phyloP scores from a whole-genome alignment of 179 eudicot genomes.

The Beta corolliflora region DNA sequence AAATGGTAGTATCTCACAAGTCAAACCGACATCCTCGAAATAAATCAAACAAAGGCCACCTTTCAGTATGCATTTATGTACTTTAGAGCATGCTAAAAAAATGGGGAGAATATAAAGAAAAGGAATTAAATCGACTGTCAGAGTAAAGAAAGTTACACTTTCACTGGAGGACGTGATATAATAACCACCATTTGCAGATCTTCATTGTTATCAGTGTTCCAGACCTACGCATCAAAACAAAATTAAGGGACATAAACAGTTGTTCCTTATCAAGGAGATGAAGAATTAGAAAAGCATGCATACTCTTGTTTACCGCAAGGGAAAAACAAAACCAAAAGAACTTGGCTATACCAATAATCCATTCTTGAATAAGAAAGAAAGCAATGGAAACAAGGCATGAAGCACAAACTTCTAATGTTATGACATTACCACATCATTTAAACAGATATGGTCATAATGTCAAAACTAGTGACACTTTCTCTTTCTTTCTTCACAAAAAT shows the following conservation, averaged over 20 bases:
- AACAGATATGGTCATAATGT: neutral
- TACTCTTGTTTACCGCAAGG: neutral
- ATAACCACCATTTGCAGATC: slow-evolving; percentile 75
- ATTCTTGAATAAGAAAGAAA: neutral
- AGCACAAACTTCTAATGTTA: neutral
- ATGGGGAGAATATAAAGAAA: neutral
- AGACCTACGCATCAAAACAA: slow-evolving; percentile 44
- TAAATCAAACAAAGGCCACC: neutral
- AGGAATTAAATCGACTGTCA: neutral
- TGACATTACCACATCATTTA: neutral
- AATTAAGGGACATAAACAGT: neutral
- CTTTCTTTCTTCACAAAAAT: slow-evolving; percentile 15
- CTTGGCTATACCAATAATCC: neutral
- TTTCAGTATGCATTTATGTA: neutral
- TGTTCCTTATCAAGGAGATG: neutral
- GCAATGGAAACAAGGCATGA: neutral
- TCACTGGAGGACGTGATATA: slow-evolving; percentile 84
- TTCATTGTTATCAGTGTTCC: slow-evolving; percentile 64
- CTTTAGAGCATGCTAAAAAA: neutral
- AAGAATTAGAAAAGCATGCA: neutral
- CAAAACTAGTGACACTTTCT: neutral
- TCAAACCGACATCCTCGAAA: neutral
- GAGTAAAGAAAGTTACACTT: slow-evolving; percentile 55
- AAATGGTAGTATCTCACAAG: neutral
- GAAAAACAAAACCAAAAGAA: too few species aligned